phyloP scores from a whole-genome alignment of 768 basidiomycete species.

The Clavulina sp. region DNA sequence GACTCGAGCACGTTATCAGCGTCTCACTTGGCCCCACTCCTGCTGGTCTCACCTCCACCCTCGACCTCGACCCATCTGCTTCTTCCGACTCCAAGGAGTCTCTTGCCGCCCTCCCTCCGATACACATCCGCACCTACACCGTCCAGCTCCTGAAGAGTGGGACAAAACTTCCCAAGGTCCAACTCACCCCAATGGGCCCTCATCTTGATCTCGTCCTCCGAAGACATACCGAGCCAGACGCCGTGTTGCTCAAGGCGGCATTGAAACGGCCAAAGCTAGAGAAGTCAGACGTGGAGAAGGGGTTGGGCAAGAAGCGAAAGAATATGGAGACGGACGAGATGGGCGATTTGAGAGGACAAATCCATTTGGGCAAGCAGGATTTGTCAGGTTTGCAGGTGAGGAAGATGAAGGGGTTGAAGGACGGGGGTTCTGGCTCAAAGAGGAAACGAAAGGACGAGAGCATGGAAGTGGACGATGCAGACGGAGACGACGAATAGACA shows the following conservation, averaged over 20 bases:
- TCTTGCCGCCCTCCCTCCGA: constrained; percentile 41
- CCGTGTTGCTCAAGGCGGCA: constrained; percentile 64
- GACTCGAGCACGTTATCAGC: constrained; percentile 77
- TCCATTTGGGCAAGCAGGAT: constrained; percentile 85
- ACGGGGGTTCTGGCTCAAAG: not conserved
- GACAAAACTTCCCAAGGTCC: constrained; percentile 60
- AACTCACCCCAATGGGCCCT: constrained; percentile 81
- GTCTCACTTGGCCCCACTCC: constrained; percentile 55
- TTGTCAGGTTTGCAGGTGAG: constrained; percentile 68
- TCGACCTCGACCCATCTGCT: constrained; percentile 14
- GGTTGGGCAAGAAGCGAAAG: constrained; percentile 82
- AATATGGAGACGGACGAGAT: constrained; percentile 95
- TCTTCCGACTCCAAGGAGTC: constrained; percentile 22
- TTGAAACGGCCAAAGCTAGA: constrained; percentile 73
- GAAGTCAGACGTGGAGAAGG: constrained; percentile 73
- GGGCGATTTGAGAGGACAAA: constrained; percentile 83
- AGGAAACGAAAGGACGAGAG: constrained; percentile 10
- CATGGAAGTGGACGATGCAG: constrained; percentile 13
- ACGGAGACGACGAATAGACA: constrained; percentile 5
- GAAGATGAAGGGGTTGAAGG: constrained; percentile 91
- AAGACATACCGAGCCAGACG: constrained; percentile 53
- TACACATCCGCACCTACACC: constrained; percentile 82
- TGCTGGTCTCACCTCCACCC: constrained; percentile 27
- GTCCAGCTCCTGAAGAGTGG: constrained; percentile 58
- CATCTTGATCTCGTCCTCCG: constrained; percentile 69